Evolutionary conservation across 495 filamentous ascomycete species (phyloP), one percentile per base, ranked within the genome.

Genomic region (Lichina pygmaea): DNA sequence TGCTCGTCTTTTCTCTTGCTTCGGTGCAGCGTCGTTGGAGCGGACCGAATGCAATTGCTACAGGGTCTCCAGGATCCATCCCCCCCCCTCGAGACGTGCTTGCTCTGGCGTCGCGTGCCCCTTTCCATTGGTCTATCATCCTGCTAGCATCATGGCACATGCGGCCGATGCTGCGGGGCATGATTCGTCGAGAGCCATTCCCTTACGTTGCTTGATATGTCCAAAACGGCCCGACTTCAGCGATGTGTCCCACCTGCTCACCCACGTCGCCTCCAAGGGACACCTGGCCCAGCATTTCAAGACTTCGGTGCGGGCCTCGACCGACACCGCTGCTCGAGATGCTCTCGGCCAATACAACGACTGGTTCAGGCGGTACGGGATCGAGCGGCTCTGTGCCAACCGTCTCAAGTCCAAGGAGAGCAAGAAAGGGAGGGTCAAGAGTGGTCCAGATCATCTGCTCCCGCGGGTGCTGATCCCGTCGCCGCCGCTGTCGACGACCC

Each of bases 221-320:
- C 73, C 75, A 6, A 78, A 77, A 51, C 70, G 67, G 45, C 79
- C 81, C 9, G 62, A 55, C 37, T 94, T 92, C 60, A 89, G 83
- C 44, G 85, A 94, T 55, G 60, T 81, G 33, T 91, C 84, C 12
- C 85, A 93, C 53, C 64, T 93, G 24, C 66, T 94, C 47, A 94
- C 85, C 33, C 85, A 94, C 52, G 67, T 91, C 13, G 67, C 73
- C 24, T 92, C 83, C 44, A 93, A 93, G 54, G 75, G 73, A 34
- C 85, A 94, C 55, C 60, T 93, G 9, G 69, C 79, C 12, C 64
- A 78, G 50, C 68, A 76, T 43, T 81, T 78, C 66, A 81, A 78
- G 50, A 60, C 80, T 34, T 66, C 77, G 49, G 66, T 93, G 45
- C 67, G 66, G 47, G 66, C 72, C 42, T 60, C 66, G 31, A 60